A percentile compares a stretch with the other conserved stretches of the same genome.
Conservation (phyloP, 805 yeast genomes). For the Metschnikowia noctiluminum region DNA sequence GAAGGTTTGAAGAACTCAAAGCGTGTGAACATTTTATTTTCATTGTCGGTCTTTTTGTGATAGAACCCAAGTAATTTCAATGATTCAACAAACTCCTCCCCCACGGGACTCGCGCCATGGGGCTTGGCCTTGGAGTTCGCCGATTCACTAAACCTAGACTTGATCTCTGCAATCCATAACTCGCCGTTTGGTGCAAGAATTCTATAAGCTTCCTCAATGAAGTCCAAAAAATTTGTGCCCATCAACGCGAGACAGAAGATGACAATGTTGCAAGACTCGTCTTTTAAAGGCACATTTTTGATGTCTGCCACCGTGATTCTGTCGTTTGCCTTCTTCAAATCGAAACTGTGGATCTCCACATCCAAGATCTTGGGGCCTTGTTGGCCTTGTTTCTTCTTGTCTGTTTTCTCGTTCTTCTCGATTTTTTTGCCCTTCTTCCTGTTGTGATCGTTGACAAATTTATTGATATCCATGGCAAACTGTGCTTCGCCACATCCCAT, state of each 20-base stretch:
- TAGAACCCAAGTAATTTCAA: constrained; percentile 79
- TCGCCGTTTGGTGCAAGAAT: constrained; percentile 88
- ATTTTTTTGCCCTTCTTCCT: constrained; percentile 16
- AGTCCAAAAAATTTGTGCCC: constrained; percentile 96
- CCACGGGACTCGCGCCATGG: constrained; percentile 38
- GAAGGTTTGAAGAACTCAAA: constrained; percentile 93
- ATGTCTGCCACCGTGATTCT: constrained; percentile 96
- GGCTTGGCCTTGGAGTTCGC: constrained; percentile 26
- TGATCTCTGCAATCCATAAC: constrained; percentile 96
- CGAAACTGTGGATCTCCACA: constrained; percentile 81
- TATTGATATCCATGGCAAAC: constrained; percentile 62
- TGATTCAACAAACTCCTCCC: constrained; percentile 76
- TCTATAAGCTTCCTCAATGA: constrained; percentile 85
- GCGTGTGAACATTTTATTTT: constrained; percentile 89
- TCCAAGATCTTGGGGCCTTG: constrained; percentile 37
- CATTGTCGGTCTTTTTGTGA: constrained; percentile 82
- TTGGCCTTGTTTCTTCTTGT: constrained; percentile 22
- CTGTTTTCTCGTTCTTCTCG: constrained; percentile 23
- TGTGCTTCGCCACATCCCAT: constrained; percentile 99
- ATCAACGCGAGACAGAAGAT: constrained; percentile 90
- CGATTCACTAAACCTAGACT: constrained; percentile 77
- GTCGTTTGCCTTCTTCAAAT: constrained; percentile 82
- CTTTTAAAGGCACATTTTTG: constrained; percentile 78
- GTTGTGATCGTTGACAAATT: constrained; percentile 39
- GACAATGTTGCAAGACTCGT: constrained; percentile 80